Percentiles rank a stretch among this genome's conserved stretches.
phyloP scores from a whole-genome alignment of 1,284 basidiomycete genomes.

The Leccinum pseudoinsigne region DNA sequence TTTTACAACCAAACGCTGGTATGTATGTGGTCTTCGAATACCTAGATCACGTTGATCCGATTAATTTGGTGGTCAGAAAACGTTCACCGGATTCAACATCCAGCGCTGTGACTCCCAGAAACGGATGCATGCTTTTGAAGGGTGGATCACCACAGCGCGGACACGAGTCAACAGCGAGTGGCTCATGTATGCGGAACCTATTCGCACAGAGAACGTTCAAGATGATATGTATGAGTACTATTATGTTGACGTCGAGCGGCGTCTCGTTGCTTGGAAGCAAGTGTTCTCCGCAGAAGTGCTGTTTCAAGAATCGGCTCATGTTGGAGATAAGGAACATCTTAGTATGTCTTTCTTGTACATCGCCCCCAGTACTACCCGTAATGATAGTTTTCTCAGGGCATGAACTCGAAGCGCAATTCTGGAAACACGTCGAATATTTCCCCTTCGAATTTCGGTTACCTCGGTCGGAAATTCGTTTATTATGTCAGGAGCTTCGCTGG shows the following conservation, averaged over 20 bases:
- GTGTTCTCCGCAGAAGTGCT: not conserved
- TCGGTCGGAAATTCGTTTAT: not conserved
- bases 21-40: not conserved
- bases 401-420: not conserved
- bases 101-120: not conserved
- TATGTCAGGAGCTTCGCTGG: not conserved
- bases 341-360: not conserved
- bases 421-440: not conserved
- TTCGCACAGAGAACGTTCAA: not conserved
- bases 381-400: not conserved
- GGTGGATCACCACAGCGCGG: not conserved
- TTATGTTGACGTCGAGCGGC: not conserved
- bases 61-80: not conserved
- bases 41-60: not conserved
- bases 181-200: not conserved
- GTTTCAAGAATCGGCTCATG: not conserved
- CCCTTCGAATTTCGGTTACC: not conserved
- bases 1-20: not conserved
- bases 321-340: not conserved
- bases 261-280: not conserved
- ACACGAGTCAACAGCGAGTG: not conserved
- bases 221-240: not conserved
- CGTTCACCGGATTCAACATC: not conserved
- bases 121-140: not conserved
- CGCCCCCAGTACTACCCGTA: not conserved